A percentile compares a stretch with the other conserved stretches of the same genome.
Conservation (phyloP, 2,329 filamentous ascomycete genomes). For the Polytolypa hystricis region DNA sequence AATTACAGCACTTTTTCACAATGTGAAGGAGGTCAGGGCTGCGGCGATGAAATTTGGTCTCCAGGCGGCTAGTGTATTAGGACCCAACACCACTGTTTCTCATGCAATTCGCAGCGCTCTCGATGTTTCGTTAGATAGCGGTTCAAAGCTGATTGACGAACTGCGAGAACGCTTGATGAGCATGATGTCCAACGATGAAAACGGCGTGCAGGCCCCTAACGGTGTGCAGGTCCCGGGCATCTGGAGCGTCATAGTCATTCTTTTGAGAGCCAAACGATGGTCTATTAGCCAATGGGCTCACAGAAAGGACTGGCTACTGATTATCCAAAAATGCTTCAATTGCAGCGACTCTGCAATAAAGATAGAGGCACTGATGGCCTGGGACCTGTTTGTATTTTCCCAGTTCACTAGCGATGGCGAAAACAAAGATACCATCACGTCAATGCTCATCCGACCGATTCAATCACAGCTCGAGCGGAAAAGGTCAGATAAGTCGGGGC, state of each 20-base stretch:
- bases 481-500: slow-evolving; percentile 38
- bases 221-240: slow-evolving; percentile 67
- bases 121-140: slow-evolving; percentile 40
- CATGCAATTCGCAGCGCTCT: slow-evolving; percentile 49
- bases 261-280: slow-evolving; percentile 54
- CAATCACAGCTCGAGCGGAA: slow-evolving; percentile 57
- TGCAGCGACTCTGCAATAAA: slow-evolving; percentile 59
- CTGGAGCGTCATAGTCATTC: slow-evolving; percentile 72
- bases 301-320: slow-evolving; percentile 60
- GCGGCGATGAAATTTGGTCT: slow-evolving; percentile 65
- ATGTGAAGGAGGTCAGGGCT: slow-evolving; percentile 61
- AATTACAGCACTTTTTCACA: slow-evolving; percentile 71
- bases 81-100: slow-evolving; percentile 56
- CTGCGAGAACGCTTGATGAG: slow-evolving; percentile 55
- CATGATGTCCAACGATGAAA: slow-evolving; percentile 53
- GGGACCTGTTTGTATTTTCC: slow-evolving; percentile 72
- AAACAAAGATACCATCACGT: slow-evolving; percentile 43
- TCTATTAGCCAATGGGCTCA: slow-evolving; percentile 58
- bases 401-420: slow-evolving; percentile 54
- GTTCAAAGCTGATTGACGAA: slow-evolving; percentile 56
- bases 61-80: slow-evolving; percentile 57
- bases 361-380: slow-evolving; percentile 68
- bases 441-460: slow-evolving; percentile 58
- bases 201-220: too few relatives aligned
- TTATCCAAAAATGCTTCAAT: slow-evolving; percentile 79